These are phyloP conservation scores for Fusarium sp. DNA, from an alignment of 2,329 filamentous ascomycete genomes.

Conservation along the genomic window DNA sequence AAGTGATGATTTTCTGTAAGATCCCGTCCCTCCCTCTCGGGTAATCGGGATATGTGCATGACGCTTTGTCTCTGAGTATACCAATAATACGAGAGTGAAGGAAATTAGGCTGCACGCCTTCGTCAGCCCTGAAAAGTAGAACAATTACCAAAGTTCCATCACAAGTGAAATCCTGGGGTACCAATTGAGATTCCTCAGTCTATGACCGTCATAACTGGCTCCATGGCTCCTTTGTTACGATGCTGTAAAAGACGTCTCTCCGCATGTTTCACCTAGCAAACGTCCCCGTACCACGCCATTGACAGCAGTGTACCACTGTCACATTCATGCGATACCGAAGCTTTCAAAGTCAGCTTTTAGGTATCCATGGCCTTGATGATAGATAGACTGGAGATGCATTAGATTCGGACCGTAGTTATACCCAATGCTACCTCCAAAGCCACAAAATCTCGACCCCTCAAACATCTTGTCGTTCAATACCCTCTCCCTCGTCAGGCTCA, in stretches of 20 bases:
- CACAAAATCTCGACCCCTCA: background rate
- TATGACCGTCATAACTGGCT: too few species aligned
- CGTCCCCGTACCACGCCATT: background rate
- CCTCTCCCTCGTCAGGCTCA: constrained; percentile 54
- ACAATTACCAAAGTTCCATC: too few species aligned
- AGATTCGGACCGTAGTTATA: background rate
- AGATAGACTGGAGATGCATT: constrained; percentile 5
- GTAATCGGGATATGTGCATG: constrained; percentile 14
- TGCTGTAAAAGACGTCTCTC: background rate
- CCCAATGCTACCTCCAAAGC: background rate
- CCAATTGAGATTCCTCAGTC: too few species aligned
- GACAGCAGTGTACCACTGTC: background rate
- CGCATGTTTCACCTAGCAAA: background rate
- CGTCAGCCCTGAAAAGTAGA: background rate
- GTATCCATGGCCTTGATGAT: background rate
- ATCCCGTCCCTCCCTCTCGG: constrained; percentile 31
- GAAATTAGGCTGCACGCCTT: background rate
- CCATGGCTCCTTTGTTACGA: background rate
- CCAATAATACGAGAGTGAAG: constrained; percentile 5
- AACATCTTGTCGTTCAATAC: constrained; percentile 16
- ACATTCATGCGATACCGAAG: background rate
- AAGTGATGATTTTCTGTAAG: constrained; percentile 9
- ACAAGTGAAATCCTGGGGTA: too few species aligned
- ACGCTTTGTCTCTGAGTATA: background rate
- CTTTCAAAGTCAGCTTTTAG: background rate